Conservation (phyloP, 495 filamentous ascomycete species). For the Bathelium albidoporum region DNA sequence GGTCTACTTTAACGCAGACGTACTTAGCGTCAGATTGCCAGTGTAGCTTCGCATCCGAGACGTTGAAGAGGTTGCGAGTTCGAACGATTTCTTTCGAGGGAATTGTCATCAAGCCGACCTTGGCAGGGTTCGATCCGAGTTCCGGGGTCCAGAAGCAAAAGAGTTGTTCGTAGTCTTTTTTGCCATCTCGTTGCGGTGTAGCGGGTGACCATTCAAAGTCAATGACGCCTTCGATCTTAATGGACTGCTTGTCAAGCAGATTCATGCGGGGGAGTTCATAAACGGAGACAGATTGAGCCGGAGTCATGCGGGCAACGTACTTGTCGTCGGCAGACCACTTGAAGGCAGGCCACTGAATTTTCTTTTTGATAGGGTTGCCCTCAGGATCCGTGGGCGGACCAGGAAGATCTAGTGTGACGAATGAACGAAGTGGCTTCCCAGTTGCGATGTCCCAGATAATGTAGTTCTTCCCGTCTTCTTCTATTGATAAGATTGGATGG, state of each 20-base stretch:
- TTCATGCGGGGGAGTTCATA: conserved; percentile 92
- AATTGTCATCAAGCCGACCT: conserved; percentile 91
- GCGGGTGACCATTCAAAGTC: conserved; percentile 97
- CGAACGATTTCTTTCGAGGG: conserved; percentile 88
- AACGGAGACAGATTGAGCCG: conserved; percentile 78
- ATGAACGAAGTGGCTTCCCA: conserved; percentile 80
- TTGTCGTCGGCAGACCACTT: conserved; percentile 98
- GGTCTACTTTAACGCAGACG: conserved; percentile 96
- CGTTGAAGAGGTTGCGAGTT: conserved; percentile 93
- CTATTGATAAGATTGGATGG: conserved; percentile 65
- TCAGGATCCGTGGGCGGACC: conserved; percentile 44
- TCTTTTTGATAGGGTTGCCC: conserved; percentile 69
- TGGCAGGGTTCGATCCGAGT: conserved; percentile 95
- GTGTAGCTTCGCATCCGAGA: conserved; percentile 90
- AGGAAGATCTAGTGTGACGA: conserved; percentile 72
- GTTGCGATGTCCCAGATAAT: conserved; percentile 96
- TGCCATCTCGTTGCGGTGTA: conserved; percentile 60
- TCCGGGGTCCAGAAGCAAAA: conserved; percentile 99
- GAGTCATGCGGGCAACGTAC: conserved; percentile 87
- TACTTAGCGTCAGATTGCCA: conserved; percentile 93
- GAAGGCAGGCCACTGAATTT: conserved; percentile 96
- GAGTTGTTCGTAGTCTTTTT: conserved; percentile 87
- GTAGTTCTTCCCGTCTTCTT: conserved; percentile 98
- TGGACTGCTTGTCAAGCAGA: conserved; percentile 72
- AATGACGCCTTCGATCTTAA: conserved; percentile 92